A percentile compares a stretch with the other conserved stretches of the same genome.
phyloP scores from a whole-genome alignment of 768 basidiomycete genomes.

The Dentipellis fragilis region DNA sequence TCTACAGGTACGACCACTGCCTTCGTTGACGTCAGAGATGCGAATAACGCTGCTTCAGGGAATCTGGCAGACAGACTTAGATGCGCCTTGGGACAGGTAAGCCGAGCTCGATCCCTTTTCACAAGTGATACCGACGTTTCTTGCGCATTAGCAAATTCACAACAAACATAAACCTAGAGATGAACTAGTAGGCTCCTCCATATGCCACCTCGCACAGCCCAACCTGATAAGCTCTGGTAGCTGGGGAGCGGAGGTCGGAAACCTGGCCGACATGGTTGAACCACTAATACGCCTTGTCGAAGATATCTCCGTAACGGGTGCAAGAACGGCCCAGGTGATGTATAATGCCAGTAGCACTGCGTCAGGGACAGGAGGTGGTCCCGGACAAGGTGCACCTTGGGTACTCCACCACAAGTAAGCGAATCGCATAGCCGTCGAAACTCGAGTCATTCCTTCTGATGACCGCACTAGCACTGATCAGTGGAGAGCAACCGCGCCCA shows the following conservation, averaged over 20 bases:
- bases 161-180: not conserved
- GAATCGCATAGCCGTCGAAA: not conserved
- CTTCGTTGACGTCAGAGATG: not conserved
- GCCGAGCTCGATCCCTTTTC: not conserved
- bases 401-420: not conserved
- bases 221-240: not conserved
- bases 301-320: not conserved
- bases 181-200: not conserved
- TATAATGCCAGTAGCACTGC: not conserved
- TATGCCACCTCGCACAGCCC: not conserved
- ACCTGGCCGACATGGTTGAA: not conserved
- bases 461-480: not conserved
- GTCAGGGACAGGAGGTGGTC: not conserved
- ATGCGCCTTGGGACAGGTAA: not conserved
- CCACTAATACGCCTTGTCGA: not conserved
- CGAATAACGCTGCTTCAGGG: not conserved
- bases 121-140: no score
- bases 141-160: not conserved
- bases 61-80: not conserved
- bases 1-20: not conserved
- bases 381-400: not conserved
- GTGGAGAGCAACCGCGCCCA: not conserved
- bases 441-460: not conserved
- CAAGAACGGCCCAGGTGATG: not conserved
- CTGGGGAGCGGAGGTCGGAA: not conserved